Conservation (phyloP, 345 rosid genomes). For the thale cress (Arabidopsis thaliana) region DNA sequence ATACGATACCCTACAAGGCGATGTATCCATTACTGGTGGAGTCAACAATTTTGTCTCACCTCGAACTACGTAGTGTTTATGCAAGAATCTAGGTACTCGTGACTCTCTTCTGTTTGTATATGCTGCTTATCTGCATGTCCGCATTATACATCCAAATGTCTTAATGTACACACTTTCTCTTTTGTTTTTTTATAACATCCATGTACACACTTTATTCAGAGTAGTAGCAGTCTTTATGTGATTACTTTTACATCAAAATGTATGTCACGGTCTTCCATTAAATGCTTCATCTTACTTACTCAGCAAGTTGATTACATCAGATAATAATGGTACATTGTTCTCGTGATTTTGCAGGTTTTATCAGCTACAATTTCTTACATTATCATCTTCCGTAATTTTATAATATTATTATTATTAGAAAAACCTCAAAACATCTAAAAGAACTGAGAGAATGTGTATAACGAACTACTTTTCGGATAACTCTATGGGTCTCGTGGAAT, state of each 20-base stretch:
- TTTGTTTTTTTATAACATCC: neutral
- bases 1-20: constrained; percentile 7
- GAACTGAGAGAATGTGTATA: constrained; percentile 1
- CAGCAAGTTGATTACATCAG: neutral
- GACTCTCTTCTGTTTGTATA: constrained; percentile 31
- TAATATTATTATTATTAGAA: neutral
- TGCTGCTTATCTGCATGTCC: constrained; percentile 14
- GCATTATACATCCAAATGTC: constrained; percentile 26
- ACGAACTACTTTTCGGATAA: constrained; percentile 17
- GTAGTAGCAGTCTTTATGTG: neutral
- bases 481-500: neutral
- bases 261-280: constrained; percentile 6
- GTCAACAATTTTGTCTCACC: constrained; percentile 43
- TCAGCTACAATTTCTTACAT: neutral
- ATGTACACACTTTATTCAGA: constrained; percentile 1
- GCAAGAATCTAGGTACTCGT: constrained; percentile 41
- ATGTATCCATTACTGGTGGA: neutral
- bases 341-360: neutral
- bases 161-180: constrained; percentile 21
- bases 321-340: neutral
- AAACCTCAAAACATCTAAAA: neutral
- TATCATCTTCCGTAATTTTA: neutral
- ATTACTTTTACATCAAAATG: neutral
- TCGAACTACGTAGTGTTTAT: constrained; percentile 25
- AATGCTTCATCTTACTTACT: constrained; percentile 3